These are phyloP conservation scores for Fusarium nurragi DNA, from an alignment of 2,329 filamentous ascomycete species.

Conservation along the genomic window DNA sequence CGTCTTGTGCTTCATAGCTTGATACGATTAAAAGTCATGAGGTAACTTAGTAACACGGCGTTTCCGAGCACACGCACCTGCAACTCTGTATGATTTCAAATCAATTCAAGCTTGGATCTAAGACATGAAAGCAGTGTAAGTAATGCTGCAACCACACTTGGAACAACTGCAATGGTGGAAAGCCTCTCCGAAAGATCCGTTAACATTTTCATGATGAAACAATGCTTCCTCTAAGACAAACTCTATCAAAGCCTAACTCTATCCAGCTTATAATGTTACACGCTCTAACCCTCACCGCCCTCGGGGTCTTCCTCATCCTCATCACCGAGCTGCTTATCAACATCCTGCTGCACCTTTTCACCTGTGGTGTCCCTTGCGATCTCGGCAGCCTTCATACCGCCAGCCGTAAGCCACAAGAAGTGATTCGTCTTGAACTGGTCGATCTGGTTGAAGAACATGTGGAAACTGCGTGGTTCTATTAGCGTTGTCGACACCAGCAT, in stretches of 20 bases:
- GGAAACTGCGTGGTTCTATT: constrained; percentile 63
- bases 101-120: neutral
- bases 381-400: constrained; percentile 70
- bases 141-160: neutral
- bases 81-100: constrained; percentile 10
- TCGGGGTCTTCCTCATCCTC: constrained; percentile 63
- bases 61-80: neutral
- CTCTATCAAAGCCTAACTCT: constrained; percentile 6
- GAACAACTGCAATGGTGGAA: neutral
- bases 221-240: constrained; percentile 6
- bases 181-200: constrained; percentile 8
- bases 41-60: neutral
- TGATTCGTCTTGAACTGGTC: constrained; percentile 77
- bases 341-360: constrained; percentile 53
- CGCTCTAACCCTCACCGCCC: constrained; percentile 54
- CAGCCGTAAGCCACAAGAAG: constrained; percentile 79
- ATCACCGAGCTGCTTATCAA: constrained; percentile 61
- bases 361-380: constrained; percentile 44
- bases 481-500: constrained; percentile 6
- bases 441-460: constrained; percentile 81
- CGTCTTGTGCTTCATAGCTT: constrained; percentile 5
- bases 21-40: neutral
- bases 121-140: constrained; percentile 2
- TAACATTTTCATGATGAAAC: neutral
- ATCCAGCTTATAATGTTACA: constrained; percentile 9